Evolutionary conservation across 2,329 filamentous ascomycete genomes (phyloP).

Genomic region (Penicillium sp.): DNA sequence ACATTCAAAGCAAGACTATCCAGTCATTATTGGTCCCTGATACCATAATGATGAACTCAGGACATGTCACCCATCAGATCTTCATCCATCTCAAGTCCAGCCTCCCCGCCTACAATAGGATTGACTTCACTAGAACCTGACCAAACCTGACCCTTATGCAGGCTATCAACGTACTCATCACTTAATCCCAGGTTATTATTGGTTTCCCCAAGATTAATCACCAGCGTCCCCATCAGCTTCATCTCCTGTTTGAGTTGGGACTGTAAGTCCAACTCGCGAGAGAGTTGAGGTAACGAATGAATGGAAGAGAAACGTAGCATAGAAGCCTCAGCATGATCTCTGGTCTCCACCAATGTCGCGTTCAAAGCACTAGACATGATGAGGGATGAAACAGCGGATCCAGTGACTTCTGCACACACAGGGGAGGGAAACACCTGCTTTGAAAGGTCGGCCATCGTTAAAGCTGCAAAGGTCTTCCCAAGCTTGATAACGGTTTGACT

Average conservation of each 20-base stretch:
- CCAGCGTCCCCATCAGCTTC: slow-evolving; percentile 50
- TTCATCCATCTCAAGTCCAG: slow-evolving; percentile 36
- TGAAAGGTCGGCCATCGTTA: slow-evolving; percentile 53
- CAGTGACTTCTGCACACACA: slow-evolving; percentile 27
- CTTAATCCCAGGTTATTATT: slow-evolving; percentile 57
- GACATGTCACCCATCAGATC: slow-evolving; percentile 41
- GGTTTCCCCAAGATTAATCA: slow-evolving; percentile 52
- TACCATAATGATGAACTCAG: slow-evolving; percentile 7
- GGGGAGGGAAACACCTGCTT: slow-evolving; percentile 32
- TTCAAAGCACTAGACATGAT: slow-evolving; percentile 52
- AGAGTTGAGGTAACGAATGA: slow-evolving; percentile 32
- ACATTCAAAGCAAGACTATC: not conserved
- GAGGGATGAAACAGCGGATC: slow-evolving; percentile 42
- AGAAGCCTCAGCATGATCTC: slow-evolving; percentile 38
- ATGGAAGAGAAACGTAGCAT: slow-evolving; percentile 55
- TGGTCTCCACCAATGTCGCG: slow-evolving; percentile 49
- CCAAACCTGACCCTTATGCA: slow-evolving; percentile 49
- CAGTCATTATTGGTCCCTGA: not conserved
- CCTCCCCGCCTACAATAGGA: slow-evolving; percentile 8
- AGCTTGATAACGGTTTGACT: slow-evolving; percentile 73
- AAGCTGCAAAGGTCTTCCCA: slow-evolving; percentile 66
- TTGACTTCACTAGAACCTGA: slow-evolving; percentile 21
- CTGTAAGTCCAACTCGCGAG: slow-evolving; percentile 37
- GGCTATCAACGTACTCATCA: slow-evolving; percentile 57
- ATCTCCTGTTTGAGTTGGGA: slow-evolving; percentile 51